phyloP scores from a whole-genome alignment of 2,329 filamentous ascomycete species.

The Blastomyces emzantsi region DNA sequence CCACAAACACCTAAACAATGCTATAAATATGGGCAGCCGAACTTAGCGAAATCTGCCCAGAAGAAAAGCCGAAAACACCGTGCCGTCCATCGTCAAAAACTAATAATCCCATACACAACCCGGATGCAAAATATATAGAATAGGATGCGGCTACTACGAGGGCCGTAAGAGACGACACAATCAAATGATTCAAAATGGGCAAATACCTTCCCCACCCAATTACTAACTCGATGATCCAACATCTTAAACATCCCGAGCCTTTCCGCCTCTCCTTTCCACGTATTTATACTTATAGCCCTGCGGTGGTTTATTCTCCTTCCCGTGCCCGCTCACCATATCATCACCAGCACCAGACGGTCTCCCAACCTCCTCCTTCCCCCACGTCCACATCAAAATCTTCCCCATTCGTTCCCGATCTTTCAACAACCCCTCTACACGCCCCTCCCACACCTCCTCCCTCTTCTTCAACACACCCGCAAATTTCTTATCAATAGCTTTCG shows the following conservation, averaged over 20 bases:
- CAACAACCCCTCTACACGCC: constrained; percentile 33
- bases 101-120: neutral
- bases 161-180: neutral
- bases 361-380: constrained; percentile 36
- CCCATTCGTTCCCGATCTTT: constrained; percentile 35
- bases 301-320: constrained; percentile 7
- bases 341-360: constrained; percentile 17
- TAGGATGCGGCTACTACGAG: neutral
- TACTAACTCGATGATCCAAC: neutral
- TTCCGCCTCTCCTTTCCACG: constrained; percentile 15
- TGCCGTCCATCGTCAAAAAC: neutral
- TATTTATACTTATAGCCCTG: constrained; percentile 36
- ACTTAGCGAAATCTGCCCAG: no score
- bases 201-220: neutral
- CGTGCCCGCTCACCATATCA: constrained; percentile 20
- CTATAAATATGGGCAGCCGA: neutral
- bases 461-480: constrained; percentile 35
- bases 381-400: constrained; percentile 32
- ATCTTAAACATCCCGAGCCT: neutral
- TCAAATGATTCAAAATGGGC: neutral
- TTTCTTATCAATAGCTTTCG: constrained; percentile 31
- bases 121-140: neutral
- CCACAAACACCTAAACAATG: neutral
- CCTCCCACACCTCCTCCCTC: constrained; percentile 37
- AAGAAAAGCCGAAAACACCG: neutral